Evolutionary conservation across 163 green algal genomes (phyloP).

Genomic region (Trebouxia gelatinosa): DNA sequence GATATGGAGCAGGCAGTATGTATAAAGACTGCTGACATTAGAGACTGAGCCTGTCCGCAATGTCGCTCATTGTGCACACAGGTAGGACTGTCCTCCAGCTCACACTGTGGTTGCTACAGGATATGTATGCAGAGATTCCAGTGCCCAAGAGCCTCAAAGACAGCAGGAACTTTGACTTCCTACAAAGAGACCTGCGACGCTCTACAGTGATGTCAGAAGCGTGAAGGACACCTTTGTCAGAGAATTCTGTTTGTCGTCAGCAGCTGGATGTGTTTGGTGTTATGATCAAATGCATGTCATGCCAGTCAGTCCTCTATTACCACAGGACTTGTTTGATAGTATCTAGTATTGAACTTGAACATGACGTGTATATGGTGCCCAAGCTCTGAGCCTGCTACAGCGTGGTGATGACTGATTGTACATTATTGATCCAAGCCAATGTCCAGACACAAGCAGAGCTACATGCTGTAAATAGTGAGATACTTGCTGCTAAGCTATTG

Average conservation of each 20-base stretch:
- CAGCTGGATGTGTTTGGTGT: neutral
- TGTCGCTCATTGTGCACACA: too few relatives aligned
- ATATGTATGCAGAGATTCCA: slow-evolving; percentile 71
- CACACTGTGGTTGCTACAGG: too few relatives aligned
- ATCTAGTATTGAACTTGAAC: neutral
- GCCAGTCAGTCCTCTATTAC: neutral
- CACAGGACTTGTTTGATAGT: neutral
- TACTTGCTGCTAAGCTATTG: too few relatives aligned
- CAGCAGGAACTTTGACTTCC: slow-evolving; percentile 59
- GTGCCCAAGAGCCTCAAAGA: slow-evolving; percentile 61
- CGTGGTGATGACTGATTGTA: neutral
- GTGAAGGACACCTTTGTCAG: neutral
- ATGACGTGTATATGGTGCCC: neutral
- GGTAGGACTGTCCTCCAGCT: too few relatives aligned
- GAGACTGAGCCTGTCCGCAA: neutral
- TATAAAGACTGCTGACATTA: neutral
- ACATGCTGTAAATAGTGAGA: too few relatives aligned
- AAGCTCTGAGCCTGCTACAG: neutral
- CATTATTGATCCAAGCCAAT: too few relatives aligned
- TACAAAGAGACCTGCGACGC: slow-evolving; percentile 42
- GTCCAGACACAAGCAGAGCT: too few relatives aligned
- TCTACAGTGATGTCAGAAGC: too few relatives aligned
- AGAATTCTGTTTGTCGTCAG: neutral
- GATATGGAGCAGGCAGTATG: too few relatives aligned
- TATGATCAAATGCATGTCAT: neutral